Conservation (phyloP, 495 filamentous ascomycete genomes). For the Extremus antarcticus region DNA sequence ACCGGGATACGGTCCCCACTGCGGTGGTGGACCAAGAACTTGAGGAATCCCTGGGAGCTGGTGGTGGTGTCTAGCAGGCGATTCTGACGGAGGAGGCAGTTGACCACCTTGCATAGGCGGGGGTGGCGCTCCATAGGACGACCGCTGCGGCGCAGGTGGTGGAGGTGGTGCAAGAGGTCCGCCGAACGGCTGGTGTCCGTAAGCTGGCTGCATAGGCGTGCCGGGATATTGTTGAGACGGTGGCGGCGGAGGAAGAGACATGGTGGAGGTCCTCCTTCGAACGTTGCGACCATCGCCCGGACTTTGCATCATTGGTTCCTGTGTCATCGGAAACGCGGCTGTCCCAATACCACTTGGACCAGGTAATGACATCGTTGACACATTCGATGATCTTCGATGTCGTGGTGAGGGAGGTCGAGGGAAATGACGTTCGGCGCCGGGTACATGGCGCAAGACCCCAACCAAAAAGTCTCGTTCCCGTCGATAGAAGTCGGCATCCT, state of each 20-base stretch:
- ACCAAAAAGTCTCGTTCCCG: slow-evolving; percentile 31
- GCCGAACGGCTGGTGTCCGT: neutral
- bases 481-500: slow-evolving; percentile 34
- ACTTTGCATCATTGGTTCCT: slow-evolving; percentile 3
- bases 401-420: slow-evolving; percentile 27
- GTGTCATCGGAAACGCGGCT: neutral
- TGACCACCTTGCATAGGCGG: neutral
- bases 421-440: slow-evolving; percentile 28
- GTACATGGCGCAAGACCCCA: slow-evolving; percentile 19
- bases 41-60: neutral
- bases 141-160: neutral
- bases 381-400: slow-evolving; percentile 9
- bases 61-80: neutral
- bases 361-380: neutral
- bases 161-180: neutral
- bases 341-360: neutral
- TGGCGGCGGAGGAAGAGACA: slow-evolving; percentile 12
- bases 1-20: neutral
- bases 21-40: neutral
- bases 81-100: neutral
- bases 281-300: slow-evolving; percentile 14
- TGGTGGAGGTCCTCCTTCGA: slow-evolving; percentile 12
- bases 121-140: neutral
- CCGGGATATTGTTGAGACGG: neutral
- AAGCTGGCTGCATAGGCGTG: neutral